Evolutionary conservation across 768 basidiomycete genomes (phyloP), one percentile per base, ranked within the genome.

Genomic region (Floccularia luteovirens): DNA sequence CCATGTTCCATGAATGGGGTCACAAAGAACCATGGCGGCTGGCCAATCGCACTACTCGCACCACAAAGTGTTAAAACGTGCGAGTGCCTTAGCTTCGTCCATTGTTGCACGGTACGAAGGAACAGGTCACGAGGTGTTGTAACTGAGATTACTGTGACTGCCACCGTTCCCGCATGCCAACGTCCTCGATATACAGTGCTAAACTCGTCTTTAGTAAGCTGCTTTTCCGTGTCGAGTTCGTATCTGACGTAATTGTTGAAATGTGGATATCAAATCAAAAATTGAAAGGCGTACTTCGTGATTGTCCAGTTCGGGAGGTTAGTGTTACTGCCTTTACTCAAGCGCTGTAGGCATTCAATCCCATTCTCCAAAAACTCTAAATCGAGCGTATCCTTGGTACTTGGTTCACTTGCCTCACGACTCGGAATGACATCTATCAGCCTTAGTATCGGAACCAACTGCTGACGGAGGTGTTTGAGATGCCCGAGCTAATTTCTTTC

Each of bases 21-120:
- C 35, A 92, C 86, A 37, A 85, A 72, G 61, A 84, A 87, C 77
- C 79, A 89, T 10, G 84, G 86, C 10, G 77, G 75, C 30, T 81
- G 77, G 11, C 78, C 74, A 5, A 67, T 64, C 0, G 83, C 70
- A 48, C 79, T 83, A 20, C 82, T 86, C 8, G 90, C 90, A 1
- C 89, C 90, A 45, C 75, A 80, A 19, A 92, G 67, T 47, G 75
- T 71, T 31, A 90, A 63, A 3, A 92, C 79, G 48, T 86, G 77
- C 8, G 72, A 69, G 50, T 90, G 88, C 41, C 58, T 60, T 7
- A 92, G 67, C 3, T 58, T 61, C 45, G 79, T 75, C 90, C 90
- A 91, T 3, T 85, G 75, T 35, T 69, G 69, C 17, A 82, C 72
- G 54, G 89, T 81, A 39, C 72, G 73, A 16, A 80, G 56, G 61